Conservation (phyloP, 192 early-diverging fungal species). For the Coemansia sp. region DNA sequence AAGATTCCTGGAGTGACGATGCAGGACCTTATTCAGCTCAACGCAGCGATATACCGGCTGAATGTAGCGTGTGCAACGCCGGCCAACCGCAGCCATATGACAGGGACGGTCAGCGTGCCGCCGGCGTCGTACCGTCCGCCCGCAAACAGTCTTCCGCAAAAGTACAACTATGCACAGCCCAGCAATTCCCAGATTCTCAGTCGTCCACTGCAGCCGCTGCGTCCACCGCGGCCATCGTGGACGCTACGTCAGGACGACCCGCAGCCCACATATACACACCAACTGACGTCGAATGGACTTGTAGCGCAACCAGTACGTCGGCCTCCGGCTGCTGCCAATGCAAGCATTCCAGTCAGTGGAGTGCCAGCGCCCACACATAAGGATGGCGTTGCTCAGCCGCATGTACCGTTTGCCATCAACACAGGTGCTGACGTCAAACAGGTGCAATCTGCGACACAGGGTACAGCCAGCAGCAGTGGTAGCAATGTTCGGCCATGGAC, state of each 20-base stretch:
- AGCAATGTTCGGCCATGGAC: conserved; percentile 2
- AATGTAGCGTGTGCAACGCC: conserved; percentile 37
- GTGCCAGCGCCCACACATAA: not conserved
- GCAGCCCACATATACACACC: conserved; percentile 30
- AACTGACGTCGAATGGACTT: conserved; percentile 36
- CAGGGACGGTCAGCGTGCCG: conserved; percentile 23
- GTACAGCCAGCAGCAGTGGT: conserved; percentile 3
- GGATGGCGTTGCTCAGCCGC: conserved; percentile 8
- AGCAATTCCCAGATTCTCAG: conserved; percentile 35
- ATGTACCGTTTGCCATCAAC: conserved; percentile 40
- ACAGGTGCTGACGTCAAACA: conserved; percentile 9
- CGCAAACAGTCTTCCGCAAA: conserved; percentile 5
- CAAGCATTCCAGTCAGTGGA: too few species aligned
- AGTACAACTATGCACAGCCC: conserved; percentile 1
- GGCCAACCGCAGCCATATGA: conserved; percentile 41
- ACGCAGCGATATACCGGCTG: conserved; percentile 47
- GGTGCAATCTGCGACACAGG: not conserved
- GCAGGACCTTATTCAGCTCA: conserved; percentile 53
- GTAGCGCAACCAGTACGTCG: conserved; percentile 21
- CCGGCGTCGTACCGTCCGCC: conserved; percentile 8
- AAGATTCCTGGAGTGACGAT: conserved; percentile 38
- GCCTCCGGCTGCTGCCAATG: not conserved
- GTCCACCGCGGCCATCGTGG: conserved; percentile 49
- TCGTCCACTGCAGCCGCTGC: conserved; percentile 41
- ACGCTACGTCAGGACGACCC: conserved; percentile 44